phyloP scores from a whole-genome alignment of 1,284 basidiomycete species.

The Microbotryomycetes sp. region DNA sequence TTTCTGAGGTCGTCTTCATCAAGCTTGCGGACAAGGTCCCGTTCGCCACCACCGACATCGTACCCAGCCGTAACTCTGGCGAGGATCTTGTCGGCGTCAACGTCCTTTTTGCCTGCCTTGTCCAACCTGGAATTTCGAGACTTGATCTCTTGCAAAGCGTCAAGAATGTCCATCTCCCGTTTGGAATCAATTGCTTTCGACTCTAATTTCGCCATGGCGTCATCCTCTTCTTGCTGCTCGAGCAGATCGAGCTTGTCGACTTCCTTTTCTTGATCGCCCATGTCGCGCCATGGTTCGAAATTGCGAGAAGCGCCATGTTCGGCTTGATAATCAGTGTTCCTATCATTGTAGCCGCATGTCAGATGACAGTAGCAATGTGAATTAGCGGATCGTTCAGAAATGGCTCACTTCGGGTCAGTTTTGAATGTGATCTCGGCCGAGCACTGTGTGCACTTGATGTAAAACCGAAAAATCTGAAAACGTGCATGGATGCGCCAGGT shows the following conservation, averaged over 20 bases:
- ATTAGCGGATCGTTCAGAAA: too few relatives aligned
- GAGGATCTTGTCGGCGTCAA: slow-evolving; percentile 44
- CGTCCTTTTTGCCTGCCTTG: slow-evolving; percentile 49
- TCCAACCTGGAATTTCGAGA: slow-evolving; percentile 89
- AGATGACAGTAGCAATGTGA: too few relatives aligned
- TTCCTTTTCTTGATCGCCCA: slow-evolving; percentile 61
- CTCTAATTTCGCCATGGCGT: slow-evolving; percentile 95
- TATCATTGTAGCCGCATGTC: too few relatives aligned
- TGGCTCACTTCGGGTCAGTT: slow-evolving; percentile 76
- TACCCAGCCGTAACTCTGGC: slow-evolving; percentile 25
- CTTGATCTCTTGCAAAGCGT: slow-evolving; percentile 89
- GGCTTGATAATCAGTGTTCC: slow-evolving; percentile 80
- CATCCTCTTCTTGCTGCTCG: slow-evolving; percentile 56
- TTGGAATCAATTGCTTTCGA: slow-evolving; percentile 83
- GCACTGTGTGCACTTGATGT: slow-evolving; percentile 68
- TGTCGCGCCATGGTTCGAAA: slow-evolving; percentile 85
- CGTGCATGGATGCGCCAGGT: too few relatives aligned
- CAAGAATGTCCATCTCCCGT: slow-evolving; percentile 96
- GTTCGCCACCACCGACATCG: slow-evolving; percentile 47
- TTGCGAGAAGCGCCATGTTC: slow-evolving; percentile 92
- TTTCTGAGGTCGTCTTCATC: slow-evolving; percentile 49
- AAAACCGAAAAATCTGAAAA: slow-evolving; percentile 26
- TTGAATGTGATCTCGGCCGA: slow-evolving; percentile 99
- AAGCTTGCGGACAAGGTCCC: slow-evolving; percentile 45
- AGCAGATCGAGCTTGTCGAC: slow-evolving; percentile 34